Evolutionary conservation across 2,329 filamentous ascomycete species (phyloP), one percentile per base, ranked within the genome.

Genomic region (Trichophyton verrucosum): DNA sequence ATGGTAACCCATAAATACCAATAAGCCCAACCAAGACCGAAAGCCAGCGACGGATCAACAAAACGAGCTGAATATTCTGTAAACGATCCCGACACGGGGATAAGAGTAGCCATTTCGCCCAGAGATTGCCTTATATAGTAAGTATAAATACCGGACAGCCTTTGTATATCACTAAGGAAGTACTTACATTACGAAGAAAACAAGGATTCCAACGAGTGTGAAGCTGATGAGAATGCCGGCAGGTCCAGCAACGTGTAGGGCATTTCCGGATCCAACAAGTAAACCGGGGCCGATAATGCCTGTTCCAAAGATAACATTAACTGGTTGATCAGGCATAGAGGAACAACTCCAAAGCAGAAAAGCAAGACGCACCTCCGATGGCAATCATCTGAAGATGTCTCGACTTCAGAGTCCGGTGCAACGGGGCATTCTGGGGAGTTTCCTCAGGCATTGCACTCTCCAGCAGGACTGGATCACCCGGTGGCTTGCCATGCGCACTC

Each of bases 141-240:
- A 15, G 24, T 15, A 47, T 20, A 2, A 17, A 30, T 9, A 13
- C 33, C 33, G 33, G n/a, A n/a, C 15, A 20, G n/a, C n/a, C 6
- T 4, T 7, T 44, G 6, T 44, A 44, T 44, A n/a, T 17, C 40
- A 44, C 3, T 20, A 5, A 15, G 7, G 46, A 20, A 44, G 46
- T 24, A 42, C 63, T 56, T 62, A 72, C 73, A 76, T 75, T 47
- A 73, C 70, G 60, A 73, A 74, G 64, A 74, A 81, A 1, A 86
- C 86, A 62, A 90, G 82, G 64, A 89, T 80, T 9, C 85, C 87
- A 65, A 89, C 86, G 30, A 89, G 75, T 8, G 80, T 82, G 65
- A 91, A 91, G 1, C 87, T 87, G 68, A 91, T 89, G 40, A 91
- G 71, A 57, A 89, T 73, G 0, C 86, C 84, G 0, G 86, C 87